These are phyloP conservation scores for Diaporthe aspalathi DNA, from an alignment of 2,329 filamentous ascomycete species.

Conservation along the genomic window DNA sequence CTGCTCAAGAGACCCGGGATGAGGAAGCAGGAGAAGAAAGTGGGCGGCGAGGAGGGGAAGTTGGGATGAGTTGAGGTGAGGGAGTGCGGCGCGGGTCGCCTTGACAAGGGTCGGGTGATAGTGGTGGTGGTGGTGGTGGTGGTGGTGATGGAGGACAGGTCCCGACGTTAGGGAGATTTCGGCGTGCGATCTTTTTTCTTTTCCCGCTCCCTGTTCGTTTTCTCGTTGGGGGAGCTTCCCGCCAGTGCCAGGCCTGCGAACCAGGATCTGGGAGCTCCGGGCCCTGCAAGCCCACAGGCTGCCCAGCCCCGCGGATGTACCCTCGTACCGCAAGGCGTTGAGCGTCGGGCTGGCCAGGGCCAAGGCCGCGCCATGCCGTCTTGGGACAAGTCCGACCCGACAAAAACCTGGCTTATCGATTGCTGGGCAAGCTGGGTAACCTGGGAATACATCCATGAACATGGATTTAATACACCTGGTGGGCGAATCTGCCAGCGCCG, in stretches of 20 bases:
- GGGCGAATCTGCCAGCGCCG: too few species aligned
- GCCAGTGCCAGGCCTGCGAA: background rate
- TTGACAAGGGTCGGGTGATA: slow-evolving; percentile 33
- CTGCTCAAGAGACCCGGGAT: slow-evolving; percentile 30
- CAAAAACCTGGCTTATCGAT: slow-evolving; percentile 34
- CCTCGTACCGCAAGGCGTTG: slow-evolving; percentile 29
- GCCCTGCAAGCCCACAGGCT: background rate
- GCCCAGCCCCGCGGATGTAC: too few species aligned
- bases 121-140: too few species aligned
- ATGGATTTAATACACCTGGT: too few species aligned
- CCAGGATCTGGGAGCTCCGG: slow-evolving; percentile 27
- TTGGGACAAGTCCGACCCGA: slow-evolving; percentile 31
- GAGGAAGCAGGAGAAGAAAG: background rate
- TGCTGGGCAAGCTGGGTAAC: slow-evolving; percentile 27
- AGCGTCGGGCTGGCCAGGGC: slow-evolving; percentile 16
- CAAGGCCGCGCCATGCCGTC: slow-evolving; percentile 19
- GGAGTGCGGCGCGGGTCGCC: slow-evolving; percentile 25
- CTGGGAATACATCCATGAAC: too few species aligned
- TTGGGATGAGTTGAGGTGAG: slow-evolving; percentile 39
- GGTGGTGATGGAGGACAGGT: slow-evolving; percentile 32
- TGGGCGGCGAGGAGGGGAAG: slow-evolving; percentile 32
- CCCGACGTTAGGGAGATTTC: slow-evolving; percentile 37
- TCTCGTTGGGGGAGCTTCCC: slow-evolving; percentile 32
- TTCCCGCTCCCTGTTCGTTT: slow-evolving; percentile 32
- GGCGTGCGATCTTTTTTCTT: slow-evolving; percentile 40